These are phyloP conservation scores for Rhazya stricta DNA, from an alignment of 257 asterid species.

Conservation along the genomic window DNA sequence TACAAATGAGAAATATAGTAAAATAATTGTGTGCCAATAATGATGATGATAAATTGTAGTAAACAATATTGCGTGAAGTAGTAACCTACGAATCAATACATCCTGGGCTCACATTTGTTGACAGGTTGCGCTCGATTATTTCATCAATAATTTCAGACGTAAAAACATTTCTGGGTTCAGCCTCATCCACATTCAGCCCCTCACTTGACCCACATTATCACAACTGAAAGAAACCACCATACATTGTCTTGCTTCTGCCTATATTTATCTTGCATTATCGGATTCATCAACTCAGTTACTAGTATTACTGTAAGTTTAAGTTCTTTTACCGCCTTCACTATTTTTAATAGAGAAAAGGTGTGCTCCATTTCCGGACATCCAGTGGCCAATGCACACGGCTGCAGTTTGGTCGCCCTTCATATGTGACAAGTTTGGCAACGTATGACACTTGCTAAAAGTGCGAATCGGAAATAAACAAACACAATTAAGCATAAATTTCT, in stretches of 20 bases:
- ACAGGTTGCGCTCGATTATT: background rate
- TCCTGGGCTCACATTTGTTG: background rate
- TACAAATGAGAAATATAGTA: conserved; percentile 2
- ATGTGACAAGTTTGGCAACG: background rate
- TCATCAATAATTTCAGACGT: background rate
- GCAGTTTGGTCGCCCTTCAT: background rate
- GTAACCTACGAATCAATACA: background rate
- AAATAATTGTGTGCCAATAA: background rate
- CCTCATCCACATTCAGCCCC: background rate
- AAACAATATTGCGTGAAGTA: background rate
- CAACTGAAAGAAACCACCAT: no score
- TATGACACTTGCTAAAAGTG: background rate
- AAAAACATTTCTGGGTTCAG: background rate
- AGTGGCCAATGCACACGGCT: background rate
- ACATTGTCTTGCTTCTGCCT: no score
- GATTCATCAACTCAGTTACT: no score
- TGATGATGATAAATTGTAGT: background rate
- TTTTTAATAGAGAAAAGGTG: background rate
- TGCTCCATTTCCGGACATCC: background rate
- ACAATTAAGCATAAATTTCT: background rate
- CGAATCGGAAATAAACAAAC: conserved; percentile 9
- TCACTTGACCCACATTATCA: background rate
- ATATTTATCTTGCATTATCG: no score
- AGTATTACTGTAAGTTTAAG: no score
- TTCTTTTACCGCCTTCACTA: no score